A percentile compares a stretch with the other conserved stretches of the same genome.
Conservation (phyloP, 2,329 filamentous ascomycete genomes). For the Aspergillus neotritici region DNA sequence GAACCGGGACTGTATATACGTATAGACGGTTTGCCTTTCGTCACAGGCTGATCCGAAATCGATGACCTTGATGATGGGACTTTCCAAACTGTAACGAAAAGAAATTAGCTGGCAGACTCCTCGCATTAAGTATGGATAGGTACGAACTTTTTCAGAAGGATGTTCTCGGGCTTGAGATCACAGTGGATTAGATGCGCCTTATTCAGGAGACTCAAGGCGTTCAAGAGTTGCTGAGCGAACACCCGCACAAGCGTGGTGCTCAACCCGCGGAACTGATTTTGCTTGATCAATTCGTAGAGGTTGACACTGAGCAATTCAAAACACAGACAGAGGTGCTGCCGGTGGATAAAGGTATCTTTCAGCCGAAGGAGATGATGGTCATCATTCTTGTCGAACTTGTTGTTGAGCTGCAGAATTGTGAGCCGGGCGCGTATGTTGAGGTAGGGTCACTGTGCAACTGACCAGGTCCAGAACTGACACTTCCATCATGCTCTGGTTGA, state of each 20-base stretch:
- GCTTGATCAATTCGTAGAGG: conserved; percentile 96
- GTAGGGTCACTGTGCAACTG: conserved; percentile 28
- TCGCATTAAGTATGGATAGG: not conserved
- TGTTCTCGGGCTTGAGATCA: conserved; percentile 97
- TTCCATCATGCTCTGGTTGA: conserved; percentile 99
- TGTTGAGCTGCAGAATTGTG: conserved; percentile 65
- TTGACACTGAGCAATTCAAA: conserved; percentile 97
- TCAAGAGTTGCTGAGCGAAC: conserved; percentile 93
- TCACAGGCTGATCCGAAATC: conserved; percentile 98
- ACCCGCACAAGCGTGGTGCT: conserved; percentile 96
- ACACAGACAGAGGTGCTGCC: conserved; percentile 91
- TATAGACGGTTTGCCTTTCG: conserved; percentile 97
- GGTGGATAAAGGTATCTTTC: conserved; percentile 97
- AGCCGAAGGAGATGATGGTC: conserved; percentile 91
- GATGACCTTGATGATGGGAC: conserved; percentile 99
- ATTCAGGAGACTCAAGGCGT: conserved; percentile 84
- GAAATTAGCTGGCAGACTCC: conserved; percentile 6
- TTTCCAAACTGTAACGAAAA: conserved; percentile 63
- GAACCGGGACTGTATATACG: conserved; percentile 97
- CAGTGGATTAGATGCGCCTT: conserved; percentile 97
- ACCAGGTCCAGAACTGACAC: conserved; percentile 95
- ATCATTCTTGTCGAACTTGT: conserved; percentile 98
- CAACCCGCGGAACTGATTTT: conserved; percentile 95
- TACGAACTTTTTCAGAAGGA: conserved; percentile 80
- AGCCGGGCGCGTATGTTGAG: conserved; percentile 16